Conservation (phyloP, 108 stramenopile species). For the Mediolabrus comicus region DNA sequence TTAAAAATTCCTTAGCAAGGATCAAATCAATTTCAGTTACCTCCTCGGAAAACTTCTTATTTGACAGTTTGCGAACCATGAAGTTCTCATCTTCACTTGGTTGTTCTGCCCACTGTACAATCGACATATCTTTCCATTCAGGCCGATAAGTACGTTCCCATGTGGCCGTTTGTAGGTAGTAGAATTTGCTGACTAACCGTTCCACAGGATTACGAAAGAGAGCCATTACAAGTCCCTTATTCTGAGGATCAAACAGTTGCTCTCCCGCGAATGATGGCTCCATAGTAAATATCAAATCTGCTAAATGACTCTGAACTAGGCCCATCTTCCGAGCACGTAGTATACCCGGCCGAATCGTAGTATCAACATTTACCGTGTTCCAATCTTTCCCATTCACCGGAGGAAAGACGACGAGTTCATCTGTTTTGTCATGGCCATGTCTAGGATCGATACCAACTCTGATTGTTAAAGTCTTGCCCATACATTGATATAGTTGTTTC, state of each 20-base stretch:
- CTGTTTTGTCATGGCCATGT: conserved; percentile 18
- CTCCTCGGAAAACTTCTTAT: background rate
- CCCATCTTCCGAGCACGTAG: conserved; percentile 28
- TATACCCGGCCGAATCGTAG: conserved; percentile 37
- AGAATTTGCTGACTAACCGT: conserved; percentile 55
- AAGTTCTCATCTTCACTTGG: conserved; percentile 9
- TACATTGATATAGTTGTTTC: conserved; percentile 22
- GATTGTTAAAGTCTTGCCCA: conserved; percentile 13
- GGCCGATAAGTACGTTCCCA: conserved; percentile 60
- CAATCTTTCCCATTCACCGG: conserved; percentile 21
- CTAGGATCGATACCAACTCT: conserved; percentile 5
- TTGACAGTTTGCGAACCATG: conserved; percentile 19
- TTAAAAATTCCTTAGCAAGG: conserved; percentile 40
- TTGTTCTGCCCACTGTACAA: conserved; percentile 47
- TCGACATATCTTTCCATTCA: conserved; percentile 39
- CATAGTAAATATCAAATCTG: conserved; percentile 36
- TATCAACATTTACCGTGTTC: conserved; percentile 49
- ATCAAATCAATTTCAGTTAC: conserved; percentile 15
- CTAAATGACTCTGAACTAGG: conserved; percentile 24
- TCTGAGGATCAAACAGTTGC: conserved; percentile 19
- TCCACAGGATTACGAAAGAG: conserved; percentile 59
- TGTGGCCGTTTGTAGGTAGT: conserved; percentile 47
- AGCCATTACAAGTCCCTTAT: conserved; percentile 43
- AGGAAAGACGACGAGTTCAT: conserved; percentile 26
- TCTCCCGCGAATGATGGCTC: conserved; percentile 28